Conservation (phyloP, 257 asterid genomes). For the Solanum etuberosum region DNA sequence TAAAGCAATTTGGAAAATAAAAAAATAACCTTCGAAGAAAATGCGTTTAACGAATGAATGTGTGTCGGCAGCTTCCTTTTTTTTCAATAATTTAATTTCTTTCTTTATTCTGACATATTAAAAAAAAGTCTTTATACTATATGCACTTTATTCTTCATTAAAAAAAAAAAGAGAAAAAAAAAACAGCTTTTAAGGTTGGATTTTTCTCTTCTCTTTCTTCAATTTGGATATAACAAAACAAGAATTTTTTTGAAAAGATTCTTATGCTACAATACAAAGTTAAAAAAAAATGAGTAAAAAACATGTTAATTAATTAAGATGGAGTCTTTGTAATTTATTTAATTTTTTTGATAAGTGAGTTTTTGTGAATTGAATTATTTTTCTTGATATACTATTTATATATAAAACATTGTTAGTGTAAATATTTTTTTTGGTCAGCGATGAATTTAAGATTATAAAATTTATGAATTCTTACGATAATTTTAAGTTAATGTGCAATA, state of each 20-base stretch:
- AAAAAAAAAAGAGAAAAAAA: not conserved
- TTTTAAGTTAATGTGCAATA: not conserved
- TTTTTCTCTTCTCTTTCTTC: not conserved
- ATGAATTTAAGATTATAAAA: not conserved
- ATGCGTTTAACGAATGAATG: not conserved
- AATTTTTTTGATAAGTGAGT: not conserved
- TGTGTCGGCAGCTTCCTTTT: not conserved
- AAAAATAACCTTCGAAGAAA: not conserved
- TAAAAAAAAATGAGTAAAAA: not conserved
- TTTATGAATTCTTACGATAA: not conserved
- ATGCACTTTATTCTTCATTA: not conserved
- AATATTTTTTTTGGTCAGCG: not conserved
- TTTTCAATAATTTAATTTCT: not conserved
- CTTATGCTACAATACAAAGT: not conserved
- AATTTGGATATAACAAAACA: not conserved
- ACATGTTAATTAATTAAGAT: not conserved
- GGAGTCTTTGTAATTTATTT: not conserved
- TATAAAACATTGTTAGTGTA: not conserved
- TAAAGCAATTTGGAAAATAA: too few relatives aligned
- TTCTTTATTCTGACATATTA: not conserved
- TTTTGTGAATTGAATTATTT: not conserved
- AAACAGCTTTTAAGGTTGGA: not conserved
- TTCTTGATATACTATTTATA: not conserved
- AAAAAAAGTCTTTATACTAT: not conserved
- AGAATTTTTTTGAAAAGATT: not conserved